Evolutionary conservation across 2,329 filamentous ascomycete genomes (phyloP).

Genomic region (Cladorrhinum sp.): DNA sequence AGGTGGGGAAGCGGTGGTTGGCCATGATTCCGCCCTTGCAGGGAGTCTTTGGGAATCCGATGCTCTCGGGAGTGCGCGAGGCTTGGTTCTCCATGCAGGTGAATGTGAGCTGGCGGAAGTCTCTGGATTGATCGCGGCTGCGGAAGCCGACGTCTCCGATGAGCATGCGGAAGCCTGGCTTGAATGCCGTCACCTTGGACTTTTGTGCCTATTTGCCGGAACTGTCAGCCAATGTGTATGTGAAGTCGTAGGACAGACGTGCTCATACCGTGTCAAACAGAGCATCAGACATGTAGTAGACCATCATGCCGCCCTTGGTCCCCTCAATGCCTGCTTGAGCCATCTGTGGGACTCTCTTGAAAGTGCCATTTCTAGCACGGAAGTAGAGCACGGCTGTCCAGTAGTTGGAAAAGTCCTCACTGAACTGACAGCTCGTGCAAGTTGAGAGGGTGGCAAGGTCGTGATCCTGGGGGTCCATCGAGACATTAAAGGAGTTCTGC

Average conservation of each 20-base stretch:
- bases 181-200: slow-evolving; percentile 43
- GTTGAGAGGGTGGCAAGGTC: slow-evolving; percentile 39
- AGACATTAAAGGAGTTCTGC: slow-evolving; percentile 44
- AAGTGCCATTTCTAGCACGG: slow-evolving; percentile 40
- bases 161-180: slow-evolving; percentile 48
- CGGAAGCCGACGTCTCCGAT: slow-evolving; percentile 40
- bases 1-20: slow-evolving; percentile 46
- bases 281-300: slow-evolving; percentile 46
- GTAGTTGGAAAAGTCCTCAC: slow-evolving; percentile 38
- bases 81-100: slow-evolving; percentile 39
- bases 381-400: slow-evolving; percentile 40
- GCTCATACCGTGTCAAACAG: slow-evolving; percentile 33
- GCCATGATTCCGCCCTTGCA: slow-evolving; percentile 44
- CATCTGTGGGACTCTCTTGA: slow-evolving; percentile 40
- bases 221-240: not conserved
- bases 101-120: slow-evolving; percentile 40
- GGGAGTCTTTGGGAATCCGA: slow-evolving; percentile 37
- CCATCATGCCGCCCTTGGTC: slow-evolving; percentile 44
- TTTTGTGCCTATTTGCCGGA: slow-evolving; percentile 28
- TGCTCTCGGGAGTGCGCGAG: slow-evolving; percentile 38
- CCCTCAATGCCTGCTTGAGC: slow-evolving; percentile 39
- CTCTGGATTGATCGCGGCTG: slow-evolving; percentile 33
- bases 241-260: not conserved
- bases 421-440: slow-evolving; percentile 41
- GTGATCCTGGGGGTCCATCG: slow-evolving; percentile 37